Evolutionary conservation across 2,329 filamentous ascomycete genomes (phyloP), one percentile per base, ranked within the genome.

Genomic region (Monascus ruber): DNA sequence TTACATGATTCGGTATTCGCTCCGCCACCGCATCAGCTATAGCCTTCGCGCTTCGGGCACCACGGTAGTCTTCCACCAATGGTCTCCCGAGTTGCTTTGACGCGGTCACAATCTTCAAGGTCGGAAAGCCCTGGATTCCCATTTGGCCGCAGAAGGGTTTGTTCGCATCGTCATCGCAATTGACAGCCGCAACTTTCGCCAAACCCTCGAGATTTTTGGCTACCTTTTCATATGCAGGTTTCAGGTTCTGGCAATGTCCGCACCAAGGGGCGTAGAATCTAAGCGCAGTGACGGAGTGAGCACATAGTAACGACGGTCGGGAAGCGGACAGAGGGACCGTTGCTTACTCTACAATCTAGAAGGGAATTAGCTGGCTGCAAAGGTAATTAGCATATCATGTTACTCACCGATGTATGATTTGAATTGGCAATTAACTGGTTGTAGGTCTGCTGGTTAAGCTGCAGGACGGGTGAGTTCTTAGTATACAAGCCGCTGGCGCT

Each of bases 221-320:
- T 2, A 81, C 88, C 64, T 94, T 94, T 64, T 96, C 89, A 66
- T 91, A 98, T 34, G 85, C 85, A 3, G 88, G 89, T 67, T 95
- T 88, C 55, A 98, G 81, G 66, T 83, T 95, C 66, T 94, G 76
- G 70, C 91, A 98, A 67, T 96, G 91, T 33, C 89, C 91, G 56
- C 91, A 96, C 89, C 89, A 96, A 24, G 89, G 89, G 6, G 89
- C 89, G 57, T 94, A 96, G 73, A 96, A 96, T 66, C 88, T 85
- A 33, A 79, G 66, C 37, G 43, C 31, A 38, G 44, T 42, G 17
- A 17, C 17, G 17, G 17, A 17, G 17, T 17, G 17, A 17, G 17
- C 29, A 44, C 51, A 39, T 38, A 42, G 42, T 24, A 42, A 47
- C 36, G 33, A 36, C 37, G 37, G 41, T 35, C 35, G 32, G 39